These are phyloP conservation scores for Cicer bijugum DNA, from an alignment of 306 rosid species.

Conservation along the genomic window DNA sequence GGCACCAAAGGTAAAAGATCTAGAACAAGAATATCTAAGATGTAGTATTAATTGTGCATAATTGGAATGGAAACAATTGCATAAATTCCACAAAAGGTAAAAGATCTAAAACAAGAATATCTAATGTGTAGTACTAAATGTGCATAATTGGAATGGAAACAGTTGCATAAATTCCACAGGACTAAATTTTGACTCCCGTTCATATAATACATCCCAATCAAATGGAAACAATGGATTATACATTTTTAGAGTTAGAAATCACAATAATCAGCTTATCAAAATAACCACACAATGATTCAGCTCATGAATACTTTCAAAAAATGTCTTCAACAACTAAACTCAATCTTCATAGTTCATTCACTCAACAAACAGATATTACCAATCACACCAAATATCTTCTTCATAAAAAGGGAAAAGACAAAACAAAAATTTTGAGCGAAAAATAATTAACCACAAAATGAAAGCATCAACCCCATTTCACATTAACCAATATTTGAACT, in stretches of 20 bases:
- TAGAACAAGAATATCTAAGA: conserved; percentile 2
- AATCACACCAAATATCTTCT: conserved; percentile 16
- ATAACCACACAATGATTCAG: conserved; percentile 18
- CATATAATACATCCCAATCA: not conserved
- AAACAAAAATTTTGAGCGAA: conserved; percentile 1
- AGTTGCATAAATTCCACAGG: not conserved
- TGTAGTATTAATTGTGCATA: not conserved
- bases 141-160: conserved; percentile 14
- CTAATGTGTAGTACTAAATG: not conserved
- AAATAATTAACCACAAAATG: not conserved
- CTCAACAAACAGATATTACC: conserved; percentile 27
- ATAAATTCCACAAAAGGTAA: not conserved
- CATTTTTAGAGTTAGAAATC: conserved; percentile 5
- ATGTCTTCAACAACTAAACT: conserved; percentile 18
- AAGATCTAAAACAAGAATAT: conserved; percentile 15
- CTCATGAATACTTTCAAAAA: conserved; percentile 22
- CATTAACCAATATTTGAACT: not conserved
- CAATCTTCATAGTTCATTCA: conserved; percentile 16
- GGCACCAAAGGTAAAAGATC: conserved; percentile 27
- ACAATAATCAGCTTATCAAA: not conserved
- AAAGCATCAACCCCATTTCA: conserved; percentile 34
- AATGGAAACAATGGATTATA: conserved; percentile 2
- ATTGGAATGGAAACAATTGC: not conserved
- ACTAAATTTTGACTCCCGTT: not conserved
- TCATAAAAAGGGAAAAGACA: conserved; percentile 1